Evolutionary conservation across 2,329 filamentous ascomycete genomes (phyloP).

Genomic region (Trichoderma sp.): DNA sequence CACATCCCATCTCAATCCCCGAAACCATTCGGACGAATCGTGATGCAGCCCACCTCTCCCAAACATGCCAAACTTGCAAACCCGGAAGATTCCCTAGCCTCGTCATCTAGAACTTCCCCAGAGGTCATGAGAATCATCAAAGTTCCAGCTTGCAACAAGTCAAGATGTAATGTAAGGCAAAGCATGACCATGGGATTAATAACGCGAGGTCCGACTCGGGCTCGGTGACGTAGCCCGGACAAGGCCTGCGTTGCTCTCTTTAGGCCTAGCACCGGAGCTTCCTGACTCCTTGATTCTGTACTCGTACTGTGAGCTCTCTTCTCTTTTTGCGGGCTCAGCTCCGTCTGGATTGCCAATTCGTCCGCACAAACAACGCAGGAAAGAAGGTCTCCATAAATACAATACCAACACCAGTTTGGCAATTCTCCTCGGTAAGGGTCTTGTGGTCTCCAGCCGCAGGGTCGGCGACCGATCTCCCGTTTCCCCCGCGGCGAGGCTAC

Average conservation of each 20-base stretch:
- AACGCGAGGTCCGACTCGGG: not conserved
- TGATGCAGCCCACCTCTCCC: not conserved
- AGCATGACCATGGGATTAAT: not conserved
- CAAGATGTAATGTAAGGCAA: too few relatives aligned
- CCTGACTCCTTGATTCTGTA: not conserved
- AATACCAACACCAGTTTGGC: not conserved
- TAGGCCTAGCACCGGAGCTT: constrained; percentile 4
- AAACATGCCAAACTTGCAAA: not conserved
- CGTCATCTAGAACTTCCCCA: not conserved
- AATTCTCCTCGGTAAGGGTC: constrained; percentile 2
- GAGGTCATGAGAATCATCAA: constrained; percentile 6
- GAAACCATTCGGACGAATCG: not conserved
- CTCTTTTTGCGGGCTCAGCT: not conserved
- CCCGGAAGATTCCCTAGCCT: constrained; percentile 18
- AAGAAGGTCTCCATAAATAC: not conserved
- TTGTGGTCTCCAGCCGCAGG: not conserved
- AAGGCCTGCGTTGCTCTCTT: not conserved
- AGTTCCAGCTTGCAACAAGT: not conserved
- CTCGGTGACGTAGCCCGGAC: constrained; percentile 2
- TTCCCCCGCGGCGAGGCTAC: constrained; percentile 6
- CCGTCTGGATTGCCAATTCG: not conserved
- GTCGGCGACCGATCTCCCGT: constrained; percentile 18
- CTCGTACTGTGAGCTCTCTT: not conserved
- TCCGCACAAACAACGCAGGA: not conserved
- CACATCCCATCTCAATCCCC: not conserved